Conservation (phyloP, 495 filamentous ascomycete species). For the Daldinia childiae region DNA sequence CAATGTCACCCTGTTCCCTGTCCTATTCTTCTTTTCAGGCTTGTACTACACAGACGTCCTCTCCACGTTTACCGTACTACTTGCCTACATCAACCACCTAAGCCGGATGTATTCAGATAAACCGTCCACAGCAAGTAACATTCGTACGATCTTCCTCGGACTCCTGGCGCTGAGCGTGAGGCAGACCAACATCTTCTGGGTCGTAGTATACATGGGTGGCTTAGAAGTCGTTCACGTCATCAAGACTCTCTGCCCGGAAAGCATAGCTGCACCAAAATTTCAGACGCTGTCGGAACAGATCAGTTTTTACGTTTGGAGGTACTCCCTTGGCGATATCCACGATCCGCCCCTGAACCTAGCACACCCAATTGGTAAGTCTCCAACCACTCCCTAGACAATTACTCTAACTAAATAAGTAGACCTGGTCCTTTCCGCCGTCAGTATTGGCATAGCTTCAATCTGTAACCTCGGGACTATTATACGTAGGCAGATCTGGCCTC, state of each 20-base stretch:
- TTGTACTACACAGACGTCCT: slow-evolving; percentile 93
- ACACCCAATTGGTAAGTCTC: slow-evolving; percentile 63
- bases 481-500: slow-evolving; percentile 66
- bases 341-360: slow-evolving; percentile 68
- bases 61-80: slow-evolving; percentile 72
- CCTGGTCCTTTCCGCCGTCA: slow-evolving; percentile 62
- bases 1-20: slow-evolving; percentile 88
- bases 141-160: slow-evolving; percentile 64
- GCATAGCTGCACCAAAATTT: slow-evolving; percentile 40
- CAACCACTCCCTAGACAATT: no score
- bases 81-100: slow-evolving; percentile 71
- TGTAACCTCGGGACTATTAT: slow-evolving; percentile 61
- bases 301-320: slow-evolving; percentile 47
- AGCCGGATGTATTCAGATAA: slow-evolving; percentile 42
- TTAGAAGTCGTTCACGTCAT: slow-evolving; percentile 68
- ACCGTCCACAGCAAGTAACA: slow-evolving; percentile 45
- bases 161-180: slow-evolving; percentile 75
- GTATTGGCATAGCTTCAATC: slow-evolving; percentile 66
- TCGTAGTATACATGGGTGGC: slow-evolving; percentile 83
- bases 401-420: slow-evolving; percentile 44
- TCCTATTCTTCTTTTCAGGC: slow-evolving; percentile 92
- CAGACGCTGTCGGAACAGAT: slow-evolving; percentile 39
- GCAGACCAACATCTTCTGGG: slow-evolving; percentile 98
- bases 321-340: slow-evolving; percentile 66
- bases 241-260: slow-evolving; percentile 47